A percentile compares a stretch with the other conserved stretches of the same genome.
These are phyloP conservation scores for Didymellaceae sp. DNA, from an alignment of 2,329 filamentous ascomycete genomes.

Conservation along the genomic window DNA sequence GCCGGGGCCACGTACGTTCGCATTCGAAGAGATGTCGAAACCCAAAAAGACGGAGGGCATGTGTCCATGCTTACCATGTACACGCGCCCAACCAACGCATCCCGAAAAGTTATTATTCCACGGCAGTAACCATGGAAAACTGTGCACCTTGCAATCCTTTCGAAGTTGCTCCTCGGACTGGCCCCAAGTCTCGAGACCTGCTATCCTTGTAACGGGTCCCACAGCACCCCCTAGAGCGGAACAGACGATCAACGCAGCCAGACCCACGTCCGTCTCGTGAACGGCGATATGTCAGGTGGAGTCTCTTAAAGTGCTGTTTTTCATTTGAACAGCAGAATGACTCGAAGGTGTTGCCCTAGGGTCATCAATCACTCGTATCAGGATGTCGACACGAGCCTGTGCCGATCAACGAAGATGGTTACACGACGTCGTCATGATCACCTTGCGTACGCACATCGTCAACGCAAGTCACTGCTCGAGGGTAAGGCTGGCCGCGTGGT, in stretches of 20 bases:
- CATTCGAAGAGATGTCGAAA: background rate
- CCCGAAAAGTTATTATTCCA: background rate
- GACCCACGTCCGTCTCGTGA: conserved; percentile 2
- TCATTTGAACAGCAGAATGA: background rate
- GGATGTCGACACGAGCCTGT: conserved; percentile 4
- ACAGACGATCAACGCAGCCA: background rate
- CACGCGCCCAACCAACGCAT: conserved; percentile 2
- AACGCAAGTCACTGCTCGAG: conserved; percentile 1
- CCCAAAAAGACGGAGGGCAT: background rate
- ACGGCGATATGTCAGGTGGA: background rate
- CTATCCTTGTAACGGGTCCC: conserved; percentile 12
- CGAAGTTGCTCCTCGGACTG: background rate
- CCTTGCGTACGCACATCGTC: conserved; percentile 9
- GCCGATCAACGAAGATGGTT: conserved; percentile 12
- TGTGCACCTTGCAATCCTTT: background rate
- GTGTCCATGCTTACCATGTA: conserved; percentile 1
- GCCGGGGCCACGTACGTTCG: background rate
- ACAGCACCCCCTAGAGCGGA: conserved; percentile 8
- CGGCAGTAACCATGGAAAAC: background rate
- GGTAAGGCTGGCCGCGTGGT: conserved; percentile 8
- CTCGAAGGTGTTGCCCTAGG: too few relatives aligned
- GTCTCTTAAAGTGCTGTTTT: background rate
- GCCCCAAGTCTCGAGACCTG: background rate
- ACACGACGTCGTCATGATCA: conserved; percentile 19
- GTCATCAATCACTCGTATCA: too few relatives aligned